Evolutionary conservation across 768 basidiomycete genomes (phyloP).

Genomic region (Termitomyces sp.): DNA sequence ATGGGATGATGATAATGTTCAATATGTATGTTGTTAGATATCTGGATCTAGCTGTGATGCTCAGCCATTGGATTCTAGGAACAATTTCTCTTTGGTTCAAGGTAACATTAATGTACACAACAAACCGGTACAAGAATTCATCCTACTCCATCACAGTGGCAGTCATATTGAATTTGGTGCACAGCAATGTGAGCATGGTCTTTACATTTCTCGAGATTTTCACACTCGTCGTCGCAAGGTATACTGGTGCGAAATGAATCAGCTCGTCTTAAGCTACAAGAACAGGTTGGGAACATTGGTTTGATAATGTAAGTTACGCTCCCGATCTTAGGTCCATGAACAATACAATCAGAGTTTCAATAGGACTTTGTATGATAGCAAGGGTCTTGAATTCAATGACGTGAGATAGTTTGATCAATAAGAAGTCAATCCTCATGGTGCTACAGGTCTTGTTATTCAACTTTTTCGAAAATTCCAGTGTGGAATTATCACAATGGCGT

Average conservation of each 20-base stretch:
- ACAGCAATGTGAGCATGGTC: conserved; percentile 48
- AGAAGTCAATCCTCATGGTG: neutral
- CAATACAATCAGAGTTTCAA: neutral
- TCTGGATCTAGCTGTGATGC: neutral
- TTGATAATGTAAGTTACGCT: conserved; percentile 46
- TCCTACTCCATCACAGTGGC: conserved; percentile 26
- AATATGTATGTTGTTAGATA: conserved; percentile 23
- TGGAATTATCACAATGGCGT: conserved; percentile 52
- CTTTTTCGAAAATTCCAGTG: conserved; percentile 63
- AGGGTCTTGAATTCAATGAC: conserved; percentile 65
- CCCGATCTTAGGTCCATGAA: neutral
- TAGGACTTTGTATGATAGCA: conserved; percentile 59
- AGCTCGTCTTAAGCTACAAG: conserved; percentile 40
- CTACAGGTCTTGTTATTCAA: conserved; percentile 66
- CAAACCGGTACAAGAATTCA: neutral
- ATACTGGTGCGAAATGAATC: conserved; percentile 63
- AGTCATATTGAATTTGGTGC: conserved; percentile 56
- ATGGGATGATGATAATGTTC: conserved; percentile 36
- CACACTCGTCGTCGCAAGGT: conserved; percentile 31
- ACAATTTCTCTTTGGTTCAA: conserved; percentile 54
- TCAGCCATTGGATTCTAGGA: conserved; percentile 24
- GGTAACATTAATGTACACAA: conserved; percentile 23
- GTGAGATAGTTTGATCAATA: conserved; percentile 23
- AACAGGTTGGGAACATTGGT: conserved; percentile 54
- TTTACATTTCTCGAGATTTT: neutral